Evolutionary conservation across 2,329 filamentous ascomycete species (phyloP).

Genomic region (Claviceps monticola): DNA sequence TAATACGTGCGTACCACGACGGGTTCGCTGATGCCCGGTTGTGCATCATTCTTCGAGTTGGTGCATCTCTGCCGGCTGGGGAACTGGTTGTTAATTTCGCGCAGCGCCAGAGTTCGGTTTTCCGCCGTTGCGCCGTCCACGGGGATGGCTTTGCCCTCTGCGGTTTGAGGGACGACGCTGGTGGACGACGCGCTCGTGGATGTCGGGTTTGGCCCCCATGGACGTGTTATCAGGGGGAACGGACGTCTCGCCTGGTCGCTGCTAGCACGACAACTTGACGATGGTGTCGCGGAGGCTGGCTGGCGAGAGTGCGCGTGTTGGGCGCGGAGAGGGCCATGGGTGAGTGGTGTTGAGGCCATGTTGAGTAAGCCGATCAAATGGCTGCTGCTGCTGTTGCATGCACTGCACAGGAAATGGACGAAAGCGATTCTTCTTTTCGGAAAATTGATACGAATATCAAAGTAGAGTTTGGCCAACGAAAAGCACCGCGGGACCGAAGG

Average conservation of each 20-base stretch:
- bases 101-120: constrained; percentile 44
- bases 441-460: too few species aligned
- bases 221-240: constrained; percentile 33
- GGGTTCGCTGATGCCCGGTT: constrained; percentile 48
- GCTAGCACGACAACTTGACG: constrained; percentile 11
- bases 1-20: constrained; percentile 52
- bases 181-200: constrained; percentile 39
- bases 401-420: too few species aligned
- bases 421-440: too few species aligned
- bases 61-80: constrained; percentile 43
- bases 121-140: constrained; percentile 42
- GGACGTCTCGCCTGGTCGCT: constrained; percentile 20
- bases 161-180: constrained; percentile 39
- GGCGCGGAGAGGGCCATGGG: constrained; percentile 6
- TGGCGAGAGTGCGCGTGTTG: constrained; percentile 7
- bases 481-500: too few species aligned
- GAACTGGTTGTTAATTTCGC: constrained; percentile 44
- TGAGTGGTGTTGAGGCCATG: constrained; percentile 1
- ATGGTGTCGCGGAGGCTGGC: constrained; percentile 10
- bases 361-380: neutral
- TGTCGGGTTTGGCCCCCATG: constrained; percentile 34
- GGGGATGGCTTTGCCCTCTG: constrained; percentile 40
- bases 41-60: constrained; percentile 40
- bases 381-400: too few species aligned
- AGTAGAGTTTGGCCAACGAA: too few species aligned